A percentile compares a stretch with the other conserved stretches of the same genome.
phyloP scores from a whole-genome alignment of 106 monocot genomes.

The Acorus calamus region DNA sequence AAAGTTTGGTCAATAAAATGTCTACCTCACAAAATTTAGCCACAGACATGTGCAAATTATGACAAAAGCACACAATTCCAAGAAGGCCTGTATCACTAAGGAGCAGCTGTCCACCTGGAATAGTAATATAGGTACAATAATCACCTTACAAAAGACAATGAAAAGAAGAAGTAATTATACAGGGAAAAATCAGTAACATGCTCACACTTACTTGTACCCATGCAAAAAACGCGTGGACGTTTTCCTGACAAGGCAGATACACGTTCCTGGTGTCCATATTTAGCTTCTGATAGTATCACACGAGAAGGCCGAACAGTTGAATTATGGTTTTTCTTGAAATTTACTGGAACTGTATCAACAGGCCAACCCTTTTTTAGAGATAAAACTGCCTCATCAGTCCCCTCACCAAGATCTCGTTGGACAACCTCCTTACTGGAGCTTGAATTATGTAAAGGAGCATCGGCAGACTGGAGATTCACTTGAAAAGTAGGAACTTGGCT shows the following conservation, averaged over 20 bases:
- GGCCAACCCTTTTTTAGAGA: background rate
- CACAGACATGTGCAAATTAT: constrained; percentile 61
- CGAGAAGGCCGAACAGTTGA: constrained; percentile 8
- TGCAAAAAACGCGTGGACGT: constrained; percentile 47
- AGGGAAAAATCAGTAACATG: background rate
- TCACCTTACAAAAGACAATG: background rate
- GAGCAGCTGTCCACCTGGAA: constrained; percentile 78
- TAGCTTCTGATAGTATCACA: constrained; percentile 10
- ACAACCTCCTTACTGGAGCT: constrained; percentile 6
- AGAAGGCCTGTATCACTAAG: constrained; percentile 55
- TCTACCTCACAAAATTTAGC: constrained; percentile 90
- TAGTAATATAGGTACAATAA: constrained; percentile 5
- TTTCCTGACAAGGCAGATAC: constrained; percentile 20
- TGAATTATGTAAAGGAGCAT: constrained; percentile 14
- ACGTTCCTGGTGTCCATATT: constrained; percentile 11
- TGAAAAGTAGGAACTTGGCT: constrained; percentile 7
- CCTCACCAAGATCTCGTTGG: constrained; percentile 12
- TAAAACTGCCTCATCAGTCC: constrained; percentile 1
- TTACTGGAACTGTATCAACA: constrained; percentile 2
- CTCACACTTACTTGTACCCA: constrained; percentile 33
- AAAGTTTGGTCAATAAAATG: background rate
- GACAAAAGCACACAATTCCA: constrained; percentile 75
- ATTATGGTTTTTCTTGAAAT: constrained; percentile 7
- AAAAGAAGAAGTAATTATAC: constrained; percentile 1
- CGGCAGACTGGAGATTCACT: constrained; percentile 14